A percentile compares a stretch with the other conserved stretches of the same genome.
Conservation (phyloP, 2,329 filamentous ascomycete species). For the Hypoxylon sp. region DNA sequence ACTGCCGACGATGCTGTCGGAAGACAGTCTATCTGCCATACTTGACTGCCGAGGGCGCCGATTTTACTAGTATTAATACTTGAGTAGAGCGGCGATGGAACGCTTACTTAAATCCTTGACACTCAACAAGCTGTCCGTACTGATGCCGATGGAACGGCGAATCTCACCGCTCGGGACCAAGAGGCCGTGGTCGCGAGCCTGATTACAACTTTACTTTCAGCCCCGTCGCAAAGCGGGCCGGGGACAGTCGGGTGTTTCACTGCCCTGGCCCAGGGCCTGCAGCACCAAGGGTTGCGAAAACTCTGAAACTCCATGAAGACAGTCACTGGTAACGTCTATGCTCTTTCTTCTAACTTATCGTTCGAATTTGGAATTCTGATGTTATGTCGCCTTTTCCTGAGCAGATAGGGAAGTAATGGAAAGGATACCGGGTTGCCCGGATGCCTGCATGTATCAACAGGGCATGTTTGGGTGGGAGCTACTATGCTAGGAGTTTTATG, state of each 20-base stretch:
- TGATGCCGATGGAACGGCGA: conserved; percentile 51
- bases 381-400: conserved; percentile 12
- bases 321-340: too few species aligned
- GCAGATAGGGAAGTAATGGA: too few species aligned
- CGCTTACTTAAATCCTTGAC: conserved; percentile 52
- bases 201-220: background rate
- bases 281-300: background rate
- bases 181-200: conserved; percentile 60
- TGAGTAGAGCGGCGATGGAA: conserved; percentile 57
- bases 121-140: conserved; percentile 51
- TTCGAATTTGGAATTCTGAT: conserved; percentile 18
- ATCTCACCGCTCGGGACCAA: conserved; percentile 57
- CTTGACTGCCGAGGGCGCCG: conserved; percentile 60
- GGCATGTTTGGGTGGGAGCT: too few species aligned
- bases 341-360: conserved; percentile 11
- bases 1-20: conserved; percentile 52
- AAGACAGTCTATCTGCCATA: conserved; percentile 59
- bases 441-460: too few species aligned
- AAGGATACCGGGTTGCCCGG: too few species aligned
- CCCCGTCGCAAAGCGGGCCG: background rate
- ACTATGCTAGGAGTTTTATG: too few species aligned
- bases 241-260: background rate
- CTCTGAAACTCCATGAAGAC: background rate
- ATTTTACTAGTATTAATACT: conserved; percentile 57
- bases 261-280: background rate